phyloP scores from a whole-genome alignment of 148 eudicot species.

The Fagopyrum homotropicum region DNA sequence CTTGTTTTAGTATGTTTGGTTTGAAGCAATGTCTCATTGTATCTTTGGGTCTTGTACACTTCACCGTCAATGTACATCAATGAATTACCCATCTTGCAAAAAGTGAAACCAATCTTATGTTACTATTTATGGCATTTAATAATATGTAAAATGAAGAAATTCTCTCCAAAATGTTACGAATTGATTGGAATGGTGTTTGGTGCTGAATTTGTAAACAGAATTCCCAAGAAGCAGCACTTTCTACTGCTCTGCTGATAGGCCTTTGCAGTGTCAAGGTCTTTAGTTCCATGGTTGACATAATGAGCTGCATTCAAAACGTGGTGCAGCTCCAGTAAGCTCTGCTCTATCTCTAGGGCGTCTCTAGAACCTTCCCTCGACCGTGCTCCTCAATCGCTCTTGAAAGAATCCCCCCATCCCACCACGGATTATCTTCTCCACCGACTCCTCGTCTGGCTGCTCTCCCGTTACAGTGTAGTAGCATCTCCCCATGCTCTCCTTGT shows the following conservation, averaged over 20 bases:
- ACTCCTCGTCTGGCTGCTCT: slow-evolving; percentile 69
- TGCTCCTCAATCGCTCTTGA: slow-evolving; percentile 84
- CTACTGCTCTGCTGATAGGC: slow-evolving; percentile 64
- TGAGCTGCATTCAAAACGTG: slow-evolving; percentile 73
- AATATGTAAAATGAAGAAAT: too few species aligned
- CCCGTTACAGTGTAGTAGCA: slow-evolving; percentile 87
- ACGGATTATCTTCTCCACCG: slow-evolving; percentile 64
- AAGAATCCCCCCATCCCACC: slow-evolving; percentile 59
- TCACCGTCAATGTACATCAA: background rate
- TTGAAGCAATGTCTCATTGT: background rate
- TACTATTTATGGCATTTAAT: too few species aligned
- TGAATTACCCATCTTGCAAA: background rate
- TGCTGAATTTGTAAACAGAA: too few species aligned
- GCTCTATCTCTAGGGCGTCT: slow-evolving; percentile 92
- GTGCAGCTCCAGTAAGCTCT: slow-evolving; percentile 74
- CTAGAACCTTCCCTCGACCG: slow-evolving; percentile 82
- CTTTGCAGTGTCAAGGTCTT: slow-evolving; percentile 65
- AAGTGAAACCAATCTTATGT: too few species aligned
- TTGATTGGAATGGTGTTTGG: too few species aligned
- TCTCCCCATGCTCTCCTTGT: slow-evolving; percentile 72
- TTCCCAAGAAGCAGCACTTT: slow-evolving; percentile 61
- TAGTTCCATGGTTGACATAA: slow-evolving; percentile 59
- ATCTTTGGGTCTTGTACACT: background rate
- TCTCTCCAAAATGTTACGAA: too few species aligned
- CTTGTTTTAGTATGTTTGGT: background rate